These are phyloP conservation scores for Yamadazyma epiphylla DNA, from an alignment of 1,139 yeast species.

Conservation along the genomic window DNA sequence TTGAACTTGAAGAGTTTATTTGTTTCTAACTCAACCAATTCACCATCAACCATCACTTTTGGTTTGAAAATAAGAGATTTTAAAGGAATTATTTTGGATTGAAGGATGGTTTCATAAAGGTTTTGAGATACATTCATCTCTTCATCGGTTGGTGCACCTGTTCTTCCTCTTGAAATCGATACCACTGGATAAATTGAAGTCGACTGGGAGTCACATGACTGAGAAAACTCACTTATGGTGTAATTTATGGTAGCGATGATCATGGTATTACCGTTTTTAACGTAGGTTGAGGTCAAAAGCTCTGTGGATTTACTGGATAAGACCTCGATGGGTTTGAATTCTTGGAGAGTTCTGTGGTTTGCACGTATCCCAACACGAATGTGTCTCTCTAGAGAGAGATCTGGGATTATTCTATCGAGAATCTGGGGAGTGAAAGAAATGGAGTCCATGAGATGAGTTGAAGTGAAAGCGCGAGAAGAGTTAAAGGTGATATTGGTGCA, in stretches of 20 bases:
- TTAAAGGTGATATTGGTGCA: background rate
- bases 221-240: conserved; percentile 46
- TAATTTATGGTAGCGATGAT: conserved; percentile 74
- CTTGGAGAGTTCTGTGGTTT: conserved; percentile 64
- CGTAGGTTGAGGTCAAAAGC: conserved; percentile 69
- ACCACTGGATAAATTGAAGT: conserved; percentile 72
- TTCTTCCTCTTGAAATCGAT: conserved; percentile 71
- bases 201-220: conserved; percentile 39
- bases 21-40: conserved; percentile 17
- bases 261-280: conserved; percentile 71
- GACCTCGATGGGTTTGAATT: conserved; percentile 59
- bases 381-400: conserved; percentile 75
- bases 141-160: conserved; percentile 85
- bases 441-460: conserved; percentile 21
- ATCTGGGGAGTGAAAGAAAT: conserved; percentile 76
- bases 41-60: conserved; percentile 45
- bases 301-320: conserved; percentile 18
- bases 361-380: conserved; percentile 70
- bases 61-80: conserved; percentile 22
- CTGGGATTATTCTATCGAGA: conserved; percentile 82
- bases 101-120: conserved; percentile 55
- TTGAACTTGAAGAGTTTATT: conserved; percentile 51
- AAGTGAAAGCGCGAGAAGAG: conserved; percentile 1
- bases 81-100: conserved; percentile 49
- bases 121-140: conserved; percentile 80